Evolutionary conservation across 768 basidiomycete species (phyloP).

Genomic region (Tylopilus plumbeoviolaceoides): DNA sequence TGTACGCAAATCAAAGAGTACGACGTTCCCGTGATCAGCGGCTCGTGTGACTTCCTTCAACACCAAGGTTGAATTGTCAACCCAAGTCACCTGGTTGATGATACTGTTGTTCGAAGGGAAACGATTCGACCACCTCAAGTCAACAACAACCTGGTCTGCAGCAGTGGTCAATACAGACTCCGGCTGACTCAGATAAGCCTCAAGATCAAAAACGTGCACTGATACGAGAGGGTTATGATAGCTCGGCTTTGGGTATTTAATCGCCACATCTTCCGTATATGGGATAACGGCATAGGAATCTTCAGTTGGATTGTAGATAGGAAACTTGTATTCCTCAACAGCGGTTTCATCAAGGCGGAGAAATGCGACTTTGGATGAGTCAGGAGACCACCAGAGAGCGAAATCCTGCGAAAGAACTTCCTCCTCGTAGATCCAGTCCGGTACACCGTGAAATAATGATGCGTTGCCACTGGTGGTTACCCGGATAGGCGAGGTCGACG

Average conservation of each 20-base stretch:
- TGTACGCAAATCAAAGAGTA: slow-evolving; percentile 60
- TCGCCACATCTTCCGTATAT: slow-evolving; percentile 61
- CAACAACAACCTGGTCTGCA: slow-evolving; percentile 43
- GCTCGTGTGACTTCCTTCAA: slow-evolving; percentile 87
- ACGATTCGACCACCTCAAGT: slow-evolving; percentile 64
- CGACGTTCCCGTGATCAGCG: slow-evolving; percentile 74
- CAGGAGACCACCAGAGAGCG: slow-evolving; percentile 90
- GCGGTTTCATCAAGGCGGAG: slow-evolving; percentile 83
- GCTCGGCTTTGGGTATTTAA: slow-evolving; percentile 88
- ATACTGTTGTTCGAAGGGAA: slow-evolving; percentile 60
- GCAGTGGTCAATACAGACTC: slow-evolving; percentile 27
- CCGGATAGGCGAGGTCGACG: slow-evolving; percentile 51
- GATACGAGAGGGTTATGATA: slow-evolving; percentile 85
- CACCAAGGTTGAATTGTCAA: slow-evolving; percentile 67
- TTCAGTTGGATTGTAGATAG: slow-evolving; percentile 85
- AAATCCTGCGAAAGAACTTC: slow-evolving; percentile 73
- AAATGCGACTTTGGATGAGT: slow-evolving; percentile 61
- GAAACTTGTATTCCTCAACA: slow-evolving; percentile 84
- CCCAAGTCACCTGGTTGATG: slow-evolving; percentile 83
- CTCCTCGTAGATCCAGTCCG: slow-evolving; percentile 98
- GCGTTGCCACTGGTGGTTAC: slow-evolving; percentile 79
- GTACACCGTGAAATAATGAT: slow-evolving; percentile 89
- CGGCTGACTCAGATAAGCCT: slow-evolving; percentile 41
- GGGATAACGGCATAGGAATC: slow-evolving; percentile 69
- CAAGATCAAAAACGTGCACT: slow-evolving; percentile 79